A percentile compares a stretch with the other conserved stretches of the same genome.
Evolutionary conservation across 768 basidiomycete species (phyloP).

Genomic region (Boletus subparvulus): DNA sequence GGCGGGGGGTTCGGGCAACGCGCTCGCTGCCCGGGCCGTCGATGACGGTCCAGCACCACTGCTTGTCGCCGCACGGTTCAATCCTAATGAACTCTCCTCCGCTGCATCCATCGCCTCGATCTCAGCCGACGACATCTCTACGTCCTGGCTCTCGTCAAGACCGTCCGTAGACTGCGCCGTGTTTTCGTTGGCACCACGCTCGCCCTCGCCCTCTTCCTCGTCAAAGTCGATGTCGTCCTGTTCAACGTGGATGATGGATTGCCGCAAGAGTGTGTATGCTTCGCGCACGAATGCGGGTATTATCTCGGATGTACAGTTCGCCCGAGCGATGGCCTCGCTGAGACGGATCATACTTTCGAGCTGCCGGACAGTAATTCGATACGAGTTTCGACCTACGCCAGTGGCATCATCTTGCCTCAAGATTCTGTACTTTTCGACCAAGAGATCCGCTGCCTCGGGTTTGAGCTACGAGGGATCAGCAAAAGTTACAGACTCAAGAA

Average conservation of each 20-base stretch:
- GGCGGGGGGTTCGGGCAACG: conserved; percentile 30
- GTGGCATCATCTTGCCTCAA: conserved; percentile 90
- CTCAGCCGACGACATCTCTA: conserved; percentile 63
- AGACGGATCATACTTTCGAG: conserved; percentile 98
- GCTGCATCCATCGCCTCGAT: conserved; percentile 52
- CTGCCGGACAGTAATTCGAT: conserved; percentile 96
- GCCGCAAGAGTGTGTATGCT: conserved; percentile 88
- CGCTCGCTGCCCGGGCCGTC: conserved; percentile 30
- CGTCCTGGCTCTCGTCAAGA: conserved; percentile 56
- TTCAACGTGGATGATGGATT: conserved; percentile 99
- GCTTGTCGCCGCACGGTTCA: conserved; percentile 39
- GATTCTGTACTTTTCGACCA: conserved; percentile 94
- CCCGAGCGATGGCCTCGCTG: conserved; percentile 94
- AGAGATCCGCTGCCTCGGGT: conserved; percentile 84
- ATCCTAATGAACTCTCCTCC: conserved; percentile 47
- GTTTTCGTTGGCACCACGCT: conserved; percentile 42
- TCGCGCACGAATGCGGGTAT: conserved; percentile 93
- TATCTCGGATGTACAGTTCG: conserved; percentile 97
- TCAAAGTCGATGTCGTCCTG: conserved; percentile 99
- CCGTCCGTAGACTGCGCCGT: conserved; percentile 35
- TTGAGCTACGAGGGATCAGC: conserved; percentile 62
- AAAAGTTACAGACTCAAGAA: neutral
- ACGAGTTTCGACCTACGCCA: conserved; percentile 87
- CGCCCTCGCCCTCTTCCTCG: conserved; percentile 74
- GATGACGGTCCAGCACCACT: conserved; percentile 34